A percentile compares a stretch with the other conserved stretches of the same genome.
Conservation (phyloP, 2,329 filamentous ascomycete species). For the Cercospora sp. region DNA sequence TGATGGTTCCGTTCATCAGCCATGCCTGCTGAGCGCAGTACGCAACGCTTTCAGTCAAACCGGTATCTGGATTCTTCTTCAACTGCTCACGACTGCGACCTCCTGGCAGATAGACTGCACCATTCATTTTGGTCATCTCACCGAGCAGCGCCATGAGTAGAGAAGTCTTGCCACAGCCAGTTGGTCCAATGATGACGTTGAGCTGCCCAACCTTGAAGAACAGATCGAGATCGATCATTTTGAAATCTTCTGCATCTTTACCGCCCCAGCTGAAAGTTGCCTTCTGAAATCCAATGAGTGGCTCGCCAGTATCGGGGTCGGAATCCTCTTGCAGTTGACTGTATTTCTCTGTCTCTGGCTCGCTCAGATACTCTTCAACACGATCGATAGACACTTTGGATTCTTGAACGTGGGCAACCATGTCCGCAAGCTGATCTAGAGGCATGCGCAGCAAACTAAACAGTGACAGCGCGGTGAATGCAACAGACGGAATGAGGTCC, state of each 20-base stretch:
- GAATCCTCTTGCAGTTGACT: conserved; percentile 73
- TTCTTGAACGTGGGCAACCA: conserved; percentile 98
- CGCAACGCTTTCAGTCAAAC: conserved; percentile 85
- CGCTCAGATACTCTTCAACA: conserved; percentile 88
- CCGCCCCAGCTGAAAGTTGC: conserved; percentile 89
- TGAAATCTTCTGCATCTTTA: conserved; percentile 56
- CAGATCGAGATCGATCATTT: conserved; percentile 78
- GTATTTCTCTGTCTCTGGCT: conserved; percentile 97
- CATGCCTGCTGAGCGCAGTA: conserved; percentile 97
- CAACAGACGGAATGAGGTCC: conserved; percentile 84
- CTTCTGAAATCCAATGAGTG: conserved; percentile 79
- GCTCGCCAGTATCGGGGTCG: conserved; percentile 66
- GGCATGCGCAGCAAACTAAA: conserved; percentile 93
- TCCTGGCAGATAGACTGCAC: conserved; percentile 81
- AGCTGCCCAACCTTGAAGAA: conserved; percentile 82
- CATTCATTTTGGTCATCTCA: conserved; percentile 86
- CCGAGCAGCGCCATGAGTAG: conserved; percentile 93
- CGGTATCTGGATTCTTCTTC: conserved; percentile 76
- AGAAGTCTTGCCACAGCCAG: conserved; percentile 93
- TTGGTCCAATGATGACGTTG: conserved; percentile 90
- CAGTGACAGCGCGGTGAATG: conserved; percentile 93
- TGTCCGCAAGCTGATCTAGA: conserved; percentile 93
- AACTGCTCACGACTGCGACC: conserved; percentile 84
- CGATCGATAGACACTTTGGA: conserved; percentile 95
- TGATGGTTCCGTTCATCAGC: conserved; percentile 94